A percentile compares a stretch with the other conserved stretches of the same genome.
phyloP scores from a whole-genome alignment of 345 rosid genomes.

The Tarenaya hassleriana region DNA sequence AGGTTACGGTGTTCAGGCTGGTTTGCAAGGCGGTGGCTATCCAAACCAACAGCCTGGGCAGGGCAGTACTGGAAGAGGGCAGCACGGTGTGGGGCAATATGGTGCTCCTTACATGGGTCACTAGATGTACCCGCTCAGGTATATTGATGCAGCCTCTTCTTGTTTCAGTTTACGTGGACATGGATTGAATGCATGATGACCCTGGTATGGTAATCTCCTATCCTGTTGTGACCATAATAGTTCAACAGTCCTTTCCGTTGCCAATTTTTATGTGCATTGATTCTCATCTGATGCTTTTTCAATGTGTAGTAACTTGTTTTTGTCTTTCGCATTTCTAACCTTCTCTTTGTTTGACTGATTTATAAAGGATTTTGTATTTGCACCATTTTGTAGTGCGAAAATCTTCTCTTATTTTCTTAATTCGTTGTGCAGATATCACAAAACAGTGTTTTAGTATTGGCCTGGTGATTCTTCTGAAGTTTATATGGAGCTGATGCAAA shows the following conservation, averaged over 20 bases:
- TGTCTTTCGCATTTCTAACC: neutral
- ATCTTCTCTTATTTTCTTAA: constrained; percentile 37
- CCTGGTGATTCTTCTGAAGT: constrained; percentile 86
- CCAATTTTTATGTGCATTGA: too few species aligned
- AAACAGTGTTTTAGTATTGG: constrained; percentile 71
- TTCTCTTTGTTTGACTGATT: constrained; percentile 11
- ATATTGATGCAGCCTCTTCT: constrained; percentile 4
- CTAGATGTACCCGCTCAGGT: constrained; percentile 41
- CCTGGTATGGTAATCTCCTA: too few species aligned
- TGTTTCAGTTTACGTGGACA: neutral
- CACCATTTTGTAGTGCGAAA: constrained; percentile 22
- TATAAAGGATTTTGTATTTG: constrained; percentile 25
- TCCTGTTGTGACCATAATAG: too few species aligned
- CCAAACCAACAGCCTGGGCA: constrained; percentile 65
- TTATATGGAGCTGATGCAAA: constrained; percentile 75
- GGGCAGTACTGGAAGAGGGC: constrained; percentile 65
- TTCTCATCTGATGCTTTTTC: neutral
- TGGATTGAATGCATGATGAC: neutral
- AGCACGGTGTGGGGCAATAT: constrained; percentile 58
- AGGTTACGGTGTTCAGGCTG: constrained; percentile 55
- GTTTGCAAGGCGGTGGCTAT: too few species aligned
- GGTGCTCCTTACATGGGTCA: constrained; percentile 62
- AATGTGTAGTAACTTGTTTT: neutral
- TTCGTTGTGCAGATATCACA: constrained; percentile 82
- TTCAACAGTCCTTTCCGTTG: too few species aligned